Evolutionary conservation across 2,329 filamentous ascomycete species (phyloP), one percentile per base, ranked within the genome.

Genomic region (Aspergillus versicolor): DNA sequence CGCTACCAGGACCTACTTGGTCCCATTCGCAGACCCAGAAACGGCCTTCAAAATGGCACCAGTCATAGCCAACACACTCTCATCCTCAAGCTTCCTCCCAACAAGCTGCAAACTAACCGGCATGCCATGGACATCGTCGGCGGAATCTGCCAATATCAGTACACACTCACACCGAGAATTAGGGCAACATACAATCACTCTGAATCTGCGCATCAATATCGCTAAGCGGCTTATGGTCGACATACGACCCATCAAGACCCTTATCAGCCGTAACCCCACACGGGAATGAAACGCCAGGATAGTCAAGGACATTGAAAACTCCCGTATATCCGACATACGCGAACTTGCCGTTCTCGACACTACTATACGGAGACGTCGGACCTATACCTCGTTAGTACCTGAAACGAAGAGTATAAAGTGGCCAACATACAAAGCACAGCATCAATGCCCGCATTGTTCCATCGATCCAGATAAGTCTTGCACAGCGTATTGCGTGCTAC

Each of bases 401-500:
- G 13, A 24, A 45, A 2, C 19, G 27, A 27, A 19, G 2, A 3
- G 40, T 4, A 19, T 15, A 19, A 17, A 7, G n/a, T 7, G 40
- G 15, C n/a, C 11, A 3, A 46, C 61, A 34, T 60, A 68, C 65
- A 53, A 4, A 67, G 15, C 15, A 68, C 32, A 1, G 58, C 66
- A 56, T 68, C 66, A 32, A 63, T 56, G 0, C 44, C 57, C 0
- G 15, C 42, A 7, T 27, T 49, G 41, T 63, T 62, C 60, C 60
- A 63, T 11, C 58, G 55, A 4, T 62, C 60, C 4, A 62, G 41
- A 53, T 63, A 63, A 4, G 70, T 60, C 27, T 70, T 72, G 48
- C 73, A 71, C 3, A 81, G 60, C 19, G 74, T 73, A 0, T 77
- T 78, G n/a, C 80, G 72, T 58, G 78, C 73, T 4, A 72, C 61